Percentiles rank a stretch among this genome's conserved stretches.
Conservation (phyloP, 2,329 filamentous ascomycete species). For the Neospermospora avenae region DNA sequence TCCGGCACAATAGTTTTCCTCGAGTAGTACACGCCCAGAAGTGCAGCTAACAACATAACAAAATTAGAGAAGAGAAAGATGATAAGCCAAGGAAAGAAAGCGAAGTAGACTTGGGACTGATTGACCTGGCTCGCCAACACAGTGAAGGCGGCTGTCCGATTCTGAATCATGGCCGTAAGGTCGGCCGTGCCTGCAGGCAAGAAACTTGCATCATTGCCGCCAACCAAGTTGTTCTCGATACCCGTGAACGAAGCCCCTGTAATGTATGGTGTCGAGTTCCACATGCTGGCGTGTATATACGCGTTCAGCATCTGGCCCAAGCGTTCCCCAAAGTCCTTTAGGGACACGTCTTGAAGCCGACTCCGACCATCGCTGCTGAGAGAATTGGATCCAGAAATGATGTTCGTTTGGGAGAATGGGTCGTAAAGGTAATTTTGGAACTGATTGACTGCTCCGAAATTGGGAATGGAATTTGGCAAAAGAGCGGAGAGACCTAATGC, state of each 20-base stretch:
- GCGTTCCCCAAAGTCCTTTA: slow-evolving; percentile 21
- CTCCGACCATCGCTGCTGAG: slow-evolving; percentile 6
- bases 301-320: slow-evolving; percentile 26
- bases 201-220: slow-evolving; percentile 21
- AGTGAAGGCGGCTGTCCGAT: slow-evolving; percentile 25
- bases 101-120: slow-evolving; percentile 17
- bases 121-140: slow-evolving; percentile 16
- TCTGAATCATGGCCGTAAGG: slow-evolving; percentile 21
- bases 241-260: slow-evolving; percentile 16
- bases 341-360: slow-evolving; percentile 10
- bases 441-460: slow-evolving; percentile 17
- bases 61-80: slow-evolving; percentile 22
- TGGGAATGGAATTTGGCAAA: slow-evolving; percentile 20
- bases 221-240: slow-evolving; percentile 14
- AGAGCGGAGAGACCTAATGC: slow-evolving; percentile 21
- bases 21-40: slow-evolving; percentile 19
- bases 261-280: slow-evolving; percentile 23
- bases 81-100: slow-evolving; percentile 22
- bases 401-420: slow-evolving; percentile 12
- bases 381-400: slow-evolving; percentile 15
- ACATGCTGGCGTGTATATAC: slow-evolving; percentile 22
- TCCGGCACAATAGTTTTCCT: slow-evolving; percentile 23
- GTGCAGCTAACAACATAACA: slow-evolving; percentile 22
- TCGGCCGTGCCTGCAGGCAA: slow-evolving; percentile 16
- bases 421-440: slow-evolving; percentile 25